Percentiles rank a stretch among this genome's conserved stretches.
Evolutionary conservation across 2,329 filamentous ascomycete genomes (phyloP).

Genomic region (Aulographum hederae): DNA sequence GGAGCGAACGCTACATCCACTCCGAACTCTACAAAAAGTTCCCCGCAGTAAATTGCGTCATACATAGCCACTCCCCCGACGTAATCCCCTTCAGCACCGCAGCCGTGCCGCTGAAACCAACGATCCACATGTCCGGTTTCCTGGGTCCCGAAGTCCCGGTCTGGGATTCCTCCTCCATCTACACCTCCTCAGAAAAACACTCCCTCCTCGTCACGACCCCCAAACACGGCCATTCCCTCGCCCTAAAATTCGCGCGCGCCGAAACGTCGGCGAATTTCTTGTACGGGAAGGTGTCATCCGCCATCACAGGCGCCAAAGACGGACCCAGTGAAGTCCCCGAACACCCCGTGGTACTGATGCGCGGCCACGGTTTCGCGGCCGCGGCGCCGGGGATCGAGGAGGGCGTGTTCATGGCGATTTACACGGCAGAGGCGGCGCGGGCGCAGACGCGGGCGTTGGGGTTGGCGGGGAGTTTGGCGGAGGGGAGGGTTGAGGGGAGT

Average conservation of each 20-base stretch:
- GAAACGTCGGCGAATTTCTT: conserved; percentile 19
- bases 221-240: conserved; percentile 16
- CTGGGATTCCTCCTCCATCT: conserved; percentile 15
- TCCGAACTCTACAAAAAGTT: conserved; percentile 26
- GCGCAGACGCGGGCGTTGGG: conserved; percentile 19
- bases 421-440: conserved; percentile 20
- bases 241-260: conserved; percentile 17
- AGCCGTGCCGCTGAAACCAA: conserved; percentile 18
- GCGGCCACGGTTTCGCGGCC: conserved; percentile 27
- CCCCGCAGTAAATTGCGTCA: conserved; percentile 17
- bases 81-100: conserved; percentile 25
- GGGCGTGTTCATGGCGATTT: conserved; percentile 26
- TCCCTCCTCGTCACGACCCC: conserved; percentile 16
- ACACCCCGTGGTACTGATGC: conserved; percentile 20
- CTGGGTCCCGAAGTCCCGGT: conserved; percentile 17
- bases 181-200: conserved; percentile 13
- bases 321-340: conserved; percentile 16
- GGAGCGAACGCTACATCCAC: conserved; percentile 26
- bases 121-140: conserved; percentile 24
- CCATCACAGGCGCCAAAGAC: conserved; percentile 13
- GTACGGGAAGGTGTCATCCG: conserved; percentile 18
- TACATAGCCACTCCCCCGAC: conserved; percentile 23
- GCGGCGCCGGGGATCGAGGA: conserved; percentile 23
- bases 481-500: conserved; percentile 18
- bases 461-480: conserved; percentile 14